Evolutionary conservation across 2,329 filamentous ascomycete species (phyloP), one percentile per base, ranked within the genome.

Genomic region (Gaeumannomyces sp.): DNA sequence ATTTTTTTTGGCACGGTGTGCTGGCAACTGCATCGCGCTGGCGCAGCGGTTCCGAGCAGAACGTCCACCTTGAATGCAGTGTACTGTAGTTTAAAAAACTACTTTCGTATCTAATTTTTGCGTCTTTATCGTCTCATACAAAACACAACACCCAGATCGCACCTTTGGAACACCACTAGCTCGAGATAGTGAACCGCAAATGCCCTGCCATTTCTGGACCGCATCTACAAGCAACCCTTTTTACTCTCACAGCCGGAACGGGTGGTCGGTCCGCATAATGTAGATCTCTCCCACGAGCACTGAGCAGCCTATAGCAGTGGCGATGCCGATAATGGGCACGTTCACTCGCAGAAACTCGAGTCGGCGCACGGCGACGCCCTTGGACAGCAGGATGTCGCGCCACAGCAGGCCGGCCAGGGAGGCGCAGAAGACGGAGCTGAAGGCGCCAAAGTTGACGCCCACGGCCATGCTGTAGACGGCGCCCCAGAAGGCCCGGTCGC

Each of bases 401-500:
- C 89, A 92, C 0, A 92, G 76, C 10, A 92, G 78, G 1, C 89
- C 89, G 1, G 89, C 89, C 1, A 92, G 75, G 0, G 88, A 90
- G 0, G 88, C 89, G 68, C 87, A 90, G 69, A 92, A 90, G 0
- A 88, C 87, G 0, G 85, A 85, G 71, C 88, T 90, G 71, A 91
- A 92, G 0, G 89, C 89, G 4, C 89, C 89, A 65, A 87, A 92
- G 73, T 92, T 92, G 66, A 91, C 87, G 2, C 89, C 89, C 0
- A 92, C 76, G 0, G 89, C 89, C 87, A 92, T 90, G 73, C 83
- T 85, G 73, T 92, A 92, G 0, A 92, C 84, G 0, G 89, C 89
- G 0, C 83, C 89, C 88, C 88, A 91, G 72, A 91, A 91, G 0
- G 83, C 89, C 4, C 89, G 82, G 59, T 91, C 77, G 19, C 78